These are phyloP conservation scores for Abrus precatorius DNA, from an alignment of 306 rosid genomes.

Conservation along the genomic window DNA sequence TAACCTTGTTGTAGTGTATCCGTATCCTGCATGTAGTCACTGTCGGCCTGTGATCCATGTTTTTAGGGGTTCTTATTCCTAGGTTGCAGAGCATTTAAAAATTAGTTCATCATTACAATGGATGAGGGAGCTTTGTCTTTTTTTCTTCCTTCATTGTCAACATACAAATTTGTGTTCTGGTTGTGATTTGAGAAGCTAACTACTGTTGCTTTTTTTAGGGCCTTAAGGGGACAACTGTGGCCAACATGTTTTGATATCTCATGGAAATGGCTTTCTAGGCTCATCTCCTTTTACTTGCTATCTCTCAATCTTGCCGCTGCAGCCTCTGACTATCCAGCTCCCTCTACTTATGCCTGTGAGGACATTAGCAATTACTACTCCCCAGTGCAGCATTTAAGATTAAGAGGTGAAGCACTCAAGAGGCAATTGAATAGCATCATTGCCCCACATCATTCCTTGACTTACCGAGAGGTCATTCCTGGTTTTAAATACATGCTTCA, in stretches of 20 bases:
- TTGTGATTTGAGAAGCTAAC: slow-evolving; percentile 32
- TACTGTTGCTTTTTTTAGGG: slow-evolving; percentile 38
- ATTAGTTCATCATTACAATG: not conserved
- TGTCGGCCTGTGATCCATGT: not conserved
- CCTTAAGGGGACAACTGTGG: slow-evolving; percentile 37
- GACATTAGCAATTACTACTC: slow-evolving; percentile 60
- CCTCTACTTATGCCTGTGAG: slow-evolving; percentile 66
- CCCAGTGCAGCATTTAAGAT: slow-evolving; percentile 46
- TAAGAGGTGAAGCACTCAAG: slow-evolving; percentile 63
- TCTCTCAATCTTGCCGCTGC: slow-evolving; percentile 58
- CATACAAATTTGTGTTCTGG: not conserved
- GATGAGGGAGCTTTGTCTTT: not conserved
- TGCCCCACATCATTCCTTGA: slow-evolving; percentile 65
- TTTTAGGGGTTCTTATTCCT: not conserved
- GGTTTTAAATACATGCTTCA: not conserved
- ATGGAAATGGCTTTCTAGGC: slow-evolving; percentile 63
- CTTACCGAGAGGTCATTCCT: slow-evolving; percentile 62
- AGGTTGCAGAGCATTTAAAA: not conserved
- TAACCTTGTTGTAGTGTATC: too few species aligned
- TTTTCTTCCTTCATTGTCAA: not conserved
- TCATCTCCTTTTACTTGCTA: slow-evolving; percentile 64
- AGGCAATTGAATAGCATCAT: slow-evolving; percentile 61
- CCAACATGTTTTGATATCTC: slow-evolving; percentile 43
- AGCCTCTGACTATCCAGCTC: slow-evolving; percentile 56
- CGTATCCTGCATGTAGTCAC: not conserved